Percentiles rank a stretch among this genome's conserved stretches.
Conservation (phyloP, 257 asterid species). For the Fraxinus cuspidata region DNA sequence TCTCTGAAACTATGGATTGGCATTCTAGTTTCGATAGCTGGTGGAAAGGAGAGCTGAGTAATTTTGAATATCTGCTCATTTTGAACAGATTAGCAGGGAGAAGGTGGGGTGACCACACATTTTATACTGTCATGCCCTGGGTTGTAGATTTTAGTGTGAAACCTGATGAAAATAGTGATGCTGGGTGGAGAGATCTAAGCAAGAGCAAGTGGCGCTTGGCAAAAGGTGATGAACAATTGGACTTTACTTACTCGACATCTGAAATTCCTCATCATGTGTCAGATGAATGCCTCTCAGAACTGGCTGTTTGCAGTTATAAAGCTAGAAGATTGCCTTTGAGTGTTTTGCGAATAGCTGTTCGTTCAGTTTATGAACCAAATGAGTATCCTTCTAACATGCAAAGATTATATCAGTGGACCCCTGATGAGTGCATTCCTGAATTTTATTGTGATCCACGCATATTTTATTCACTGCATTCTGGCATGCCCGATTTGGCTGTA, state of each 20-base stretch:
- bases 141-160: slow-evolving; percentile 77
- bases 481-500: slow-evolving; percentile 93
- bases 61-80: slow-evolving; percentile 88
- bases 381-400: slow-evolving; percentile 98
- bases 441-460: slow-evolving; percentile 85
- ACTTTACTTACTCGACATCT: slow-evolving; percentile 93
- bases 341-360: slow-evolving; percentile 79
- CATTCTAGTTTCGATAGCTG: slow-evolving; percentile 70
- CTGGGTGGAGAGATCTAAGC: slow-evolving; percentile 92
- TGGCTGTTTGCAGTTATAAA: slow-evolving; percentile 99
- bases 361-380: slow-evolving; percentile 98
- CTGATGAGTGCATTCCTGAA: slow-evolving; percentile 98
- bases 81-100: slow-evolving; percentile 88
- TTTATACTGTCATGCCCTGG: slow-evolving; percentile 94
- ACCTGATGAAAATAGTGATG: slow-evolving; percentile 64
- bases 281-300: slow-evolving; percentile 96
- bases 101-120: slow-evolving; percentile 97
- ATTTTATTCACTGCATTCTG: slow-evolving; percentile 77
- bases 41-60: slow-evolving; percentile 91
- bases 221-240: slow-evolving; percentile 97
- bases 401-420: slow-evolving; percentile 96
- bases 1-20: slow-evolving; percentile 63
- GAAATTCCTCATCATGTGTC: slow-evolving; percentile 96
- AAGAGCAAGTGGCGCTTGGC: slow-evolving; percentile 99
- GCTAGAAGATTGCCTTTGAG: slow-evolving; percentile 94